A percentile compares a stretch with the other conserved stretches of the same genome.
These are phyloP conservation scores for Neopestalotiopsis sp. DNA, from an alignment of 2,329 filamentous ascomycete genomes.

Conservation along the genomic window DNA sequence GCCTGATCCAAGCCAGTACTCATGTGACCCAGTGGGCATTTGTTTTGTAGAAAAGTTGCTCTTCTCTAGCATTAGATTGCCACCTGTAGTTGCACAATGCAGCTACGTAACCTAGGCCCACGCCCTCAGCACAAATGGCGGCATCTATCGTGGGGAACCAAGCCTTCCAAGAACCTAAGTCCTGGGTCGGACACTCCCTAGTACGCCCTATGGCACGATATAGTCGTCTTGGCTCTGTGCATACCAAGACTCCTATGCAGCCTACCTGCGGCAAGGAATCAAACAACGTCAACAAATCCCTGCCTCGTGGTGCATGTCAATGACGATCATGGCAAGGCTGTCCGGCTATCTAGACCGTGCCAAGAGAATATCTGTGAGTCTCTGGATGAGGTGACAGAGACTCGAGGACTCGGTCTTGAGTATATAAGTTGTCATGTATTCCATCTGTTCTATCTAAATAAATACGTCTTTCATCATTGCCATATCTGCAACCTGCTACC, in stretches of 20 bases:
- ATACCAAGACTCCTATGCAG: slow-evolving; percentile 10
- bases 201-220: slow-evolving; percentile 5
- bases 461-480: not conserved
- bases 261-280: not conserved
- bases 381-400: not conserved
- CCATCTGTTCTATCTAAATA: not conserved
- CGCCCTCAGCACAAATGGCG: not conserved
- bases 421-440: slow-evolving; percentile 10
- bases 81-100: not conserved
- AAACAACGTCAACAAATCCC: not conserved
- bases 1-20: not conserved
- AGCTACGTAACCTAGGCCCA: not conserved
- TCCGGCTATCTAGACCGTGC: not conserved
- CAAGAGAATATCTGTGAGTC: not conserved
- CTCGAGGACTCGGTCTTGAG: not conserved
- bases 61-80: not conserved
- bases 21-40: not conserved
- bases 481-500: no score
- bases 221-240: slow-evolving; percentile 10
- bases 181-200: not conserved
- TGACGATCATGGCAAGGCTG: slow-evolving; percentile 6
- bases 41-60: not conserved
- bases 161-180: slow-evolving; percentile 13
- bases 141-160: not conserved
- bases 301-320: not conserved